Percentiles rank a stretch among this genome's conserved stretches.
Conservation (phyloP, 208 protist species). For the Blastocrithidia nonstop region DNA sequence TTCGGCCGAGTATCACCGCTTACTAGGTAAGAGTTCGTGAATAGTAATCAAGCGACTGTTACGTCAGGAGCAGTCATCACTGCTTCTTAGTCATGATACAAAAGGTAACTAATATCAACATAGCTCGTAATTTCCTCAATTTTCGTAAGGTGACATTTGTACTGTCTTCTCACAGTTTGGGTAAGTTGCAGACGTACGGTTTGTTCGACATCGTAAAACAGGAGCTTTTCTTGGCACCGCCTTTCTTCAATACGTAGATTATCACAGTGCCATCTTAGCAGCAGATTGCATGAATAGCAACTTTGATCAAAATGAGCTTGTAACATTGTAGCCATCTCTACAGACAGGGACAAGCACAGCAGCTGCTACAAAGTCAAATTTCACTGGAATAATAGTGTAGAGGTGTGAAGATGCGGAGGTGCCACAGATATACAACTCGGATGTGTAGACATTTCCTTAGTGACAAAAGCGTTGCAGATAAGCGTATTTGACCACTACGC, state of each 20-base stretch:
- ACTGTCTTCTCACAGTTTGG: constrained; percentile 85
- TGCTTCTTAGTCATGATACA: not conserved
- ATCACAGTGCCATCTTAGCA: constrained; percentile 54
- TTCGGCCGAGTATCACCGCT: constrained; percentile 47
- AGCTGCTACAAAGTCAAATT: not conserved
- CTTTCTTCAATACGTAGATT: constrained; percentile 63
- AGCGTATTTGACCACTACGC: not conserved
- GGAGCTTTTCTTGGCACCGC: constrained; percentile 64
- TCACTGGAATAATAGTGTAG: constrained; percentile 51
- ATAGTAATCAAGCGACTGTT: constrained; percentile 48
- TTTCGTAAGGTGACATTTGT: constrained; percentile 70
- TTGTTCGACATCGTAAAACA: constrained; percentile 46
- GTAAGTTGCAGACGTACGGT: constrained; percentile 55
- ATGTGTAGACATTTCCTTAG: constrained; percentile 24
- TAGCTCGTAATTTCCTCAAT: constrained; percentile 4
- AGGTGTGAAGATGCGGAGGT: constrained; percentile 66
- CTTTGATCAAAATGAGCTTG: constrained; percentile 26
- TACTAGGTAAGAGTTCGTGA: constrained; percentile 54
- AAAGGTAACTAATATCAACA: not conserved
- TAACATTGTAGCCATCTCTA: constrained; percentile 20
- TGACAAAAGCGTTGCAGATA: constrained; percentile 15
- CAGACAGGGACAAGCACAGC: not conserved
- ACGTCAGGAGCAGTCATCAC: not conserved
- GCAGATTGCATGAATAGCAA: constrained; percentile 70
- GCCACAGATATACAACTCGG: constrained; percentile 4